Evolutionary conservation across 2,329 filamentous ascomycete species (phyloP).

Genomic region (Neophaeococcomyces aloes): DNA sequence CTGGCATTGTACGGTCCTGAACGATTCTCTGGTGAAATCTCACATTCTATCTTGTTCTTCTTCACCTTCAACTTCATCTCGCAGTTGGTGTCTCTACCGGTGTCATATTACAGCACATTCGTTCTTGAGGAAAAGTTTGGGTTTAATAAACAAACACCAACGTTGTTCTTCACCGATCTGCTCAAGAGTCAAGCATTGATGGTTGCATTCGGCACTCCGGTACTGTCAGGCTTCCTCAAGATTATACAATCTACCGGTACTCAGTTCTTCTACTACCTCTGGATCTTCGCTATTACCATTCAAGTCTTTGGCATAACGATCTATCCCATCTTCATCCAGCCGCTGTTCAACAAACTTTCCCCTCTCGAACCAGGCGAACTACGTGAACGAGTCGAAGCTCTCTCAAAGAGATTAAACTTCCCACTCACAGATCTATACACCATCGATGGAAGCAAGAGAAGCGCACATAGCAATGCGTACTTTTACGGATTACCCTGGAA

Average conservation of each 20-base stretch:
- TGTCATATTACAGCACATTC: constrained; percentile 85
- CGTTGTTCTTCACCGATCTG: constrained; percentile 79
- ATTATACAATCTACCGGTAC: constrained; percentile 92
- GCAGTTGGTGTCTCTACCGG: constrained; percentile 67
- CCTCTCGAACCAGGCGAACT: constrained; percentile 77
- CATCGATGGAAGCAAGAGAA: constrained; percentile 84
- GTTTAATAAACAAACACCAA: constrained; percentile 95
- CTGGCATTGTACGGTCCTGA: constrained; percentile 64
- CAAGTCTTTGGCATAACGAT: constrained; percentile 94
- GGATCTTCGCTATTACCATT: constrained; percentile 79
- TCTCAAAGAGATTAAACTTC: constrained; percentile 77
- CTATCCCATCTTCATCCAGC: constrained; percentile 87
- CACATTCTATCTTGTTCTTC: constrained; percentile 86
- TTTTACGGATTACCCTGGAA: constrained; percentile 98
- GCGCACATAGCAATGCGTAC: constrained; percentile 81
- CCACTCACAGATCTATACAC: constrained; percentile 87
- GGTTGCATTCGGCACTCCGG: constrained; percentile 69
- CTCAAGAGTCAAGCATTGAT: constrained; percentile 80
- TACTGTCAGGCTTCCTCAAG: constrained; percentile 82
- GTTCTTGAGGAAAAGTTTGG: constrained; percentile 94
- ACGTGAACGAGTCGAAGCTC: constrained; percentile 75
- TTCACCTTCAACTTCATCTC: constrained; percentile 75
- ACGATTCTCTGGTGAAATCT: constrained; percentile 81
- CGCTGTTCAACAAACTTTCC: constrained; percentile 95
- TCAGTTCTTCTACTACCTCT: constrained; percentile 96